phyloP scores from a whole-genome alignment of 805 yeast species.

The Kodamaea neixiangensis region DNA sequence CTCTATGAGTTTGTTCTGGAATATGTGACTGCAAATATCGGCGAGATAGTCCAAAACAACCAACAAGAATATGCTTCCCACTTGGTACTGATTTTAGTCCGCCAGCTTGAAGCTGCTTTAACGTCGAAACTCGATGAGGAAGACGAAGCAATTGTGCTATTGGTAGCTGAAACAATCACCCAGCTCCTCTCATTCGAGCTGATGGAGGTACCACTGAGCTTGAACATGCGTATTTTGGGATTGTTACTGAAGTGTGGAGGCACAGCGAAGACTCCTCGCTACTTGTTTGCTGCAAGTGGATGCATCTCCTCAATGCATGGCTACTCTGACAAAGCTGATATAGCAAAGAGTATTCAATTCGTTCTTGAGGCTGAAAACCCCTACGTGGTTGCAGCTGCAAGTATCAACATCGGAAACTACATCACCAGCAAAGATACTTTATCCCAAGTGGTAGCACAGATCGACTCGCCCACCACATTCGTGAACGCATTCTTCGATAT shows the following conservation, averaged over 20 bases:
- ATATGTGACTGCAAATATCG: constrained; percentile 4
- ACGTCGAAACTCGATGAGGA: background rate
- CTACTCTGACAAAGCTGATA: constrained; percentile 23
- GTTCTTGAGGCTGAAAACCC: constrained; percentile 13
- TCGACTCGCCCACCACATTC: constrained; percentile 15
- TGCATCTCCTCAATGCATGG: constrained; percentile 34
- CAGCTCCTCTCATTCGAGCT: constrained; percentile 6
- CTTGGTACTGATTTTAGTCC: background rate
- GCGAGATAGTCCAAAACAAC: background rate
- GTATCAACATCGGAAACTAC: constrained; percentile 39
- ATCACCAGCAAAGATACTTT: constrained; percentile 24
- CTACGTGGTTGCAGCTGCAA: constrained; percentile 32
- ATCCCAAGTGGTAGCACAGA: constrained; percentile 12
- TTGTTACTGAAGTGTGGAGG: background rate
- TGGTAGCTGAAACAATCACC: constrained; percentile 1
- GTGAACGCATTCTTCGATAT: constrained; percentile 22
- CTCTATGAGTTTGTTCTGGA: constrained; percentile 8
- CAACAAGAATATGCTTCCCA: background rate
- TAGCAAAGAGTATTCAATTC: constrained; percentile 18
- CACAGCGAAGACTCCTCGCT: background rate
- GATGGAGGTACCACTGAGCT: background rate
- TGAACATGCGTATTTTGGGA: constrained; percentile 5
- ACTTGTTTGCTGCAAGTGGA: constrained; percentile 37
- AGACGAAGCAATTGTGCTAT: background rate
- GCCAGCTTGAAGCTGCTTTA: background rate